Percentiles rank a stretch among this genome's conserved stretches.
Evolutionary conservation across 164 flowering plant genomes (phyloP).

Genomic region (Magnolia officinalis): DNA sequence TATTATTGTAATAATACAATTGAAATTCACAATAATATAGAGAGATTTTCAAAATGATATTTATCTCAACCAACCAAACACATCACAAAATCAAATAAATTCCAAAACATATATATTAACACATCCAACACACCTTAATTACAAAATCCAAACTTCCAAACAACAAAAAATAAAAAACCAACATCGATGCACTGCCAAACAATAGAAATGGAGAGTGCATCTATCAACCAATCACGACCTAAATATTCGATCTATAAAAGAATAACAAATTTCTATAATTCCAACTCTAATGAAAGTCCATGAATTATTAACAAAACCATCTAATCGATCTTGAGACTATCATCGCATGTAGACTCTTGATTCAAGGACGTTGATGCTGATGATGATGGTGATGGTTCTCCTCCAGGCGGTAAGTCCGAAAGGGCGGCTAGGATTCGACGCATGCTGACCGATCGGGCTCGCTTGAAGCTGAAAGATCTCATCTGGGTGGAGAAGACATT

Average conservation of each 20-base stretch:
- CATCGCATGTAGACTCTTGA: neutral
- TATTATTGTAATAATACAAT: too few relatives aligned
- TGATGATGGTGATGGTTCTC: slow-evolving; percentile 12
- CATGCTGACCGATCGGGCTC: slow-evolving; percentile 15
- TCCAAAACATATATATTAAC: too few relatives aligned
- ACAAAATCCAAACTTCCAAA: too few relatives aligned
- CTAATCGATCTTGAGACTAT: slow-evolving; percentile 2
- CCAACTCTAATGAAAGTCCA: neutral
- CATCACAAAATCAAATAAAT: too few relatives aligned
- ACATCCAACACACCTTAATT: too few relatives aligned
- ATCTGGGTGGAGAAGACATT: slow-evolving; percentile 18
- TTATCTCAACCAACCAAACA: too few relatives aligned
- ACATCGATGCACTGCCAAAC: too few relatives aligned
- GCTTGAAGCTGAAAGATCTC: slow-evolving; percentile 19
- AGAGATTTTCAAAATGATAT: too few relatives aligned
- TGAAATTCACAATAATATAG: too few relatives aligned
- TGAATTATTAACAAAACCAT: neutral
- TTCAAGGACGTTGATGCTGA: neutral
- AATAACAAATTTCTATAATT: neutral
- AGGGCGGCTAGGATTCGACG: slow-evolving; percentile 18
- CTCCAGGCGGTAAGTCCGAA: slow-evolving; percentile 20
- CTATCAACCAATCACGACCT: too few relatives aligned
- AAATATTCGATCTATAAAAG: neutral
- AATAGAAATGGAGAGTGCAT: too few relatives aligned
- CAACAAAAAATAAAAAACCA: too few relatives aligned